Base-by-base conservation (phyloP, 2,329 filamentous ascomycete genomes). In the Davidsoniella neocaledoniae region DNA sequence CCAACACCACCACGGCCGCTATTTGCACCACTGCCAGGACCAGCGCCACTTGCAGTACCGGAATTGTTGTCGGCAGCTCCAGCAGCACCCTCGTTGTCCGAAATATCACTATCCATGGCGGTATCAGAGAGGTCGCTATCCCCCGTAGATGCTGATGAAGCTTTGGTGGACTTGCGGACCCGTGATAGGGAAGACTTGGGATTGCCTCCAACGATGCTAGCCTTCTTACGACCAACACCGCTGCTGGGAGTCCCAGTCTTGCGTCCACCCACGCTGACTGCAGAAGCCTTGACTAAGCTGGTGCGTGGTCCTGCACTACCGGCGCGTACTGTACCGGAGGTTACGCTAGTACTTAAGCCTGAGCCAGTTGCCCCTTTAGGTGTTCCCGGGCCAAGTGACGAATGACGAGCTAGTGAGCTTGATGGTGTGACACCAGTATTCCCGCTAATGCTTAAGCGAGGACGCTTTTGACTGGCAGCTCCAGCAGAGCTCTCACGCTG, bases 71-170 rank as follows among this genome's bases (percentile, higher is more conserved):
- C 23, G 14, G 23, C 47, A 5, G 25, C 47, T 14, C 9, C 46
- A 36, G 39, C 29, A 17, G n/a, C 36, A 10, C 43, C 51, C 5
- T 56, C 53, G 45, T 75, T 68, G 48, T 72, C 69, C 43, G 77
- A 69, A 46, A 73, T 66, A 46, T 68, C 68, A 57, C 74, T 72
- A 48, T 66, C 65, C 44, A 74, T 73, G 42, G 76, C 76, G 6
- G 76, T 76, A 48, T 81, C 77, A 0, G 77, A 81, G 39, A 81
- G 67, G 58, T 81, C 77, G 57, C 76, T 79, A 53, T 81, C 77
- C 46, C 71, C 76, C 5, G 73, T 75, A 3, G 76, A 78, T 4
- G 74, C 76, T 2, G 77, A 76, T 2, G 77, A 81, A 55, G 76
- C 76, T 59, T 77, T 74, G 43, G 66, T 68, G 41, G 65, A 65